Evolutionary conservation across 208 protist species (phyloP), one percentile per base, ranked within the genome.

Genomic region (Vickermania spadyakhi): DNA sequence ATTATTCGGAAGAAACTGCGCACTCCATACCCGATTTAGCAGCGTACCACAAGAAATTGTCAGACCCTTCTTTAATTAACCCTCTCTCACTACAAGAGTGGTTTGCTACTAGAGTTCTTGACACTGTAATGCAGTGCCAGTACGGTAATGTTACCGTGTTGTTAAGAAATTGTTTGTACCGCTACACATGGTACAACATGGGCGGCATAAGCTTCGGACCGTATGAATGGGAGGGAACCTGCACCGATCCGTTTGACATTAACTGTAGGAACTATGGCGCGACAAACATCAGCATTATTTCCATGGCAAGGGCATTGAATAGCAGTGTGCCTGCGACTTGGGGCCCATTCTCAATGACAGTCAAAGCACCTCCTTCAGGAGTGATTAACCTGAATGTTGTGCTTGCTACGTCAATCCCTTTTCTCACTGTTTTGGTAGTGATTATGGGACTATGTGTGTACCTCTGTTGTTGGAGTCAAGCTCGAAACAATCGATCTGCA

Each of bases 401-500:
- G 13, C 21, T 55, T 11, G 51, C 25, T 18, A 23, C 21, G 7
- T 11, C 11, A 7, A 55, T 55, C 21, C 21, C 51, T 5, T 7
- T 55, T 22, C 26, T 5, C 51, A 22, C 26, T 23, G 26, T 54
- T 13, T n/a, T 62, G 4, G 52, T 62, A 7, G 21, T 54, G 7
- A n/a, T 62, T 28, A 27, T 62, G 22, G 60, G 30, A 7, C 30
- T 4, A 25, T 65, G 14, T 30, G 11, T 45, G 36, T 45, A 45
- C 36, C 36, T 45, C 11, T 28, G 52, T 27, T 42, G 29, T 18
- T 61, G 25, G 14, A 5, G 28, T 2, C 18, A 41, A 3, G 18
- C 14, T 11, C 60, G 60, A 25, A 14, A 65, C 11, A 60, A 65
- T 13, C 3, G 51, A 3, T 49, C 25, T 31, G 60, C 60, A 2